Base-by-base conservation (phyloP, 805 yeast genomes). In the Kuraishia cidri region DNA sequence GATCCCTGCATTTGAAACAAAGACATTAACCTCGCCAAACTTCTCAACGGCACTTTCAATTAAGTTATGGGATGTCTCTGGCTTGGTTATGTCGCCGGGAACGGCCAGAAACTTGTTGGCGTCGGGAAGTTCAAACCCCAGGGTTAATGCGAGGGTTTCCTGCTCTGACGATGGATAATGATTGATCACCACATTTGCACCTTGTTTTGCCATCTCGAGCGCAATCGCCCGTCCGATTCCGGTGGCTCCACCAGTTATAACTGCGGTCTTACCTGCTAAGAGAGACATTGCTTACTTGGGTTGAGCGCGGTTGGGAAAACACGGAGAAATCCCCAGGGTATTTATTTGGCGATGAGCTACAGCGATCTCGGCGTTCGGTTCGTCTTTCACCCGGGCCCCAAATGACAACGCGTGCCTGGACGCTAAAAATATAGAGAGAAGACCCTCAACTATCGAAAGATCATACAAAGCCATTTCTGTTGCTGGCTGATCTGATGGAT, bases 221-320 rank as follows among this genome's bases (percentile, higher is more conserved):
- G 69, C 72, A 31, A 65, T 59, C 24, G 60, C 66, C 19, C 60
- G 45, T 5, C 71, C 72, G 23, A 66, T 65, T 5, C 72, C 71
- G 8, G 67, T 60, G 29, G 63, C 60, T 10, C 64, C 71, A 5
- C 72, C 71, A 0, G 71, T 66, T 26, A 66, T 50, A 11, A 58
- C 58, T 3, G 58, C 65, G 6, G 54, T 54, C 41, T 63, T 61
- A 4, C 58, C 58, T 30, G n/a, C n/a, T n/a, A n/a, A n/a, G n/a
- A n/a, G n/a, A n/a, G n/a, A n/a, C n/a, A n/a, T n/a, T n/a, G n/a
- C n/a, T n/a, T n/a, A n/a, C n/a, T n/a, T n/a, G n/a, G n/a, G n/a
- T n/a, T n/a, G n/a, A n/a, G n/a, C n/a, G n/a, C n/a, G n/a, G n/a
- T n/a, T n/a, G n/a, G n/a, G n/a, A n/a, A n/a, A n/a, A n/a, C n/a